phyloP scores from a whole-genome alignment of 257 asterid species.

The Nicotiana attenuata region DNA sequence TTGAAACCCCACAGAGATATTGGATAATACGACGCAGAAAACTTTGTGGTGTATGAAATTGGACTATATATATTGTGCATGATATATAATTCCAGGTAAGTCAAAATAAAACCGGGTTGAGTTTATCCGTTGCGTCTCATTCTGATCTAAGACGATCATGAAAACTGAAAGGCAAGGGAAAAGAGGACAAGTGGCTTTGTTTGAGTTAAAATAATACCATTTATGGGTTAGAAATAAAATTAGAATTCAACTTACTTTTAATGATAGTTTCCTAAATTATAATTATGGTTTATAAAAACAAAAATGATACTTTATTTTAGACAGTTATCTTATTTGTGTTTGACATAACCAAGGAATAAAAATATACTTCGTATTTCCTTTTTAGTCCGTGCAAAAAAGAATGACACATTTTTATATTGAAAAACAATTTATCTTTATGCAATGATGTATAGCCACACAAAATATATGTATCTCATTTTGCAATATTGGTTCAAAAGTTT shows the following conservation, averaged over 20 bases:
- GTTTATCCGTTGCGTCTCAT: neutral
- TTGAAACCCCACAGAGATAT: constrained; percentile 20
- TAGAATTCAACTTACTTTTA: neutral
- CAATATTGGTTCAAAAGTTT: too few relatives aligned
- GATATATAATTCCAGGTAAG: neutral
- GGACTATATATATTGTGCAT: neutral
- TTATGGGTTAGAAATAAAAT: neutral
- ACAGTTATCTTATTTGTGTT: too few relatives aligned
- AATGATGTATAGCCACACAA: too few relatives aligned
- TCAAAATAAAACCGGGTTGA: neutral
- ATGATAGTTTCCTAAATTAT: neutral
- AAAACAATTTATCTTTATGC: too few relatives aligned
- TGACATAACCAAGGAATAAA: too few relatives aligned
- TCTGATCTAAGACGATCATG: neutral
- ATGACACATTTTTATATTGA: too few relatives aligned
- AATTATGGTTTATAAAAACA: neutral
- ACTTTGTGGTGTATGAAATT: constrained; percentile 15
- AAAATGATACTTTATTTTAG: neutral
- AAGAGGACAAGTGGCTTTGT: neutral
- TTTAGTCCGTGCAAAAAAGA: too few relatives aligned
- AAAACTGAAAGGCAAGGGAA: neutral
- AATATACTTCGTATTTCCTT: too few relatives aligned
- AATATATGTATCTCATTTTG: too few relatives aligned
- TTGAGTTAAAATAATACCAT: neutral
- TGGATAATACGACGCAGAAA: neutral